phyloP scores from a whole-genome alignment of 192 early-diverging fungal species.

The Coemansia sp. region DNA sequence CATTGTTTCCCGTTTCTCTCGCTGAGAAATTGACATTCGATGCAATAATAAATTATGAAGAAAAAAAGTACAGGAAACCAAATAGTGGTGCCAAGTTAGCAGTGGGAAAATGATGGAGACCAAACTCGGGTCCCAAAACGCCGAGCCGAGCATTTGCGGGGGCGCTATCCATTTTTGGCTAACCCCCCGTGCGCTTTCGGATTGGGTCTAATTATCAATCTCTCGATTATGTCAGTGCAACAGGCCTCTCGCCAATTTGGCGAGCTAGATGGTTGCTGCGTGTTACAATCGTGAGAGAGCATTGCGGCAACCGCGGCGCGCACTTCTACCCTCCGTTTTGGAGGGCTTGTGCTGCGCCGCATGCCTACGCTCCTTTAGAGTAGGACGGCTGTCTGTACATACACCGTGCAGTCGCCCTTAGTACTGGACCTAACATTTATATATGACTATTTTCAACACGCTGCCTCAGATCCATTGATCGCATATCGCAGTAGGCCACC shows the following conservation, averaged over 20 bases:
- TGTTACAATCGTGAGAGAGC: slow-evolving; percentile 56
- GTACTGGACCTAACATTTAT: slow-evolving; percentile 54
- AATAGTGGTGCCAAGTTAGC: background rate
- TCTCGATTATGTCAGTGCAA: slow-evolving; percentile 55
- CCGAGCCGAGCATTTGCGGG: background rate
- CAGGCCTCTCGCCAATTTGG: slow-evolving; percentile 13
- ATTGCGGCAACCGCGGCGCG: slow-evolving; percentile 31
- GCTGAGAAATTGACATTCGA: slow-evolving; percentile 9
- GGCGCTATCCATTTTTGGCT: slow-evolving; percentile 11
- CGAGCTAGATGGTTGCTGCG: slow-evolving; percentile 35
- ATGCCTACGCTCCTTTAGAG: slow-evolving; percentile 56
- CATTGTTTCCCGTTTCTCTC: slow-evolving; percentile 18
- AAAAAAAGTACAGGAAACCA: slow-evolving; percentile 1
- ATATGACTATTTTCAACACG: background rate
- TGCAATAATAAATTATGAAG: slow-evolving; percentile 1
- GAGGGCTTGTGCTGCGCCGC: slow-evolving; percentile 38
- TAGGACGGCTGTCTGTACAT: slow-evolving; percentile 38
- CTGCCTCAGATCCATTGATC: background rate
- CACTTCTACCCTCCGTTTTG: slow-evolving; percentile 50
- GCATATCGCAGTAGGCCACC: slow-evolving; percentile 2
- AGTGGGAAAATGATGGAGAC: background rate
- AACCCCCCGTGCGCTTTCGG: background rate
- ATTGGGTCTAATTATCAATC: slow-evolving; percentile 23
- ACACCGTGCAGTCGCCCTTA: slow-evolving; percentile 51
- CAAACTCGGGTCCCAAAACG: slow-evolving; percentile 24